Evolutionary conservation across 495 filamentous ascomycete species (phyloP).

Genomic region (Lineolata rhizophorae): DNA sequence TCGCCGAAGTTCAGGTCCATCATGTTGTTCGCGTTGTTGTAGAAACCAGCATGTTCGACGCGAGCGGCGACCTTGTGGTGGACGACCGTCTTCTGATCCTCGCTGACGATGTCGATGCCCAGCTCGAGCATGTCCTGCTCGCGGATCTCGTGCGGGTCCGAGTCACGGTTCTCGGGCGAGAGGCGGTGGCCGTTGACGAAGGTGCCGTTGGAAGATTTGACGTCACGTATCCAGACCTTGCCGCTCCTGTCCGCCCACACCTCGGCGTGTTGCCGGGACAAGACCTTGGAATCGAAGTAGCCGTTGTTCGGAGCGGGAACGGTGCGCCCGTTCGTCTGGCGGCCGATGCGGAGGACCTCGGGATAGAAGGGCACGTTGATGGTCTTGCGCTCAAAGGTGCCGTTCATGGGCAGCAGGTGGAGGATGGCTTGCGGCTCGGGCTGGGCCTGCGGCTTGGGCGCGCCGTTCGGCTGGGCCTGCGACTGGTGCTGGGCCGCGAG

Average conservation of each 20-base stretch:
- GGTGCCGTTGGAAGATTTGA: slow-evolving; percentile 95
- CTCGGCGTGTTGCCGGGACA: slow-evolving; percentile 89
- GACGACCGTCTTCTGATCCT: slow-evolving; percentile 93
- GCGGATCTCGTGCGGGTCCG: slow-evolving; percentile 76
- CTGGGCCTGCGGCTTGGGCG: slow-evolving; percentile 30
- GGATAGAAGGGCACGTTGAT: slow-evolving; percentile 79
- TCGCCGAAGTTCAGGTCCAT: slow-evolving; percentile 81
- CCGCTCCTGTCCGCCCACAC: slow-evolving; percentile 80
- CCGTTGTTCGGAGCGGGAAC: slow-evolving; percentile 75
- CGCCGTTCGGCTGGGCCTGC: slow-evolving; percentile 37
- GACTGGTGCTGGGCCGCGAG: slow-evolving; percentile 50
- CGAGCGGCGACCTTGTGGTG: slow-evolving; percentile 95
- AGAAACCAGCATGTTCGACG: slow-evolving; percentile 79
- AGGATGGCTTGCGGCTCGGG: slow-evolving; percentile 50
- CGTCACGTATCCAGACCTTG: slow-evolving; percentile 87
- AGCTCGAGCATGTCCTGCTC: slow-evolving; percentile 77
- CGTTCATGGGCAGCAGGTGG: slow-evolving; percentile 66
- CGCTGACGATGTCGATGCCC: slow-evolving; percentile 93
- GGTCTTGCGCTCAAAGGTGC: slow-evolving; percentile 89
- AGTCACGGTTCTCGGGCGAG: slow-evolving; percentile 83
- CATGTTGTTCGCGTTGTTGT: slow-evolving; percentile 40
- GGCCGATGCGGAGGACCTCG: slow-evolving; percentile 75
- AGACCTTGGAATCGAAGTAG: slow-evolving; percentile 93
- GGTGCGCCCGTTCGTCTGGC: slow-evolving; percentile 92
- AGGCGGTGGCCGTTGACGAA: slow-evolving; percentile 88